These are phyloP conservation scores for Mallotus repandus DNA, from an alignment of 441 rosid genomes.

Conservation along the genomic window DNA sequence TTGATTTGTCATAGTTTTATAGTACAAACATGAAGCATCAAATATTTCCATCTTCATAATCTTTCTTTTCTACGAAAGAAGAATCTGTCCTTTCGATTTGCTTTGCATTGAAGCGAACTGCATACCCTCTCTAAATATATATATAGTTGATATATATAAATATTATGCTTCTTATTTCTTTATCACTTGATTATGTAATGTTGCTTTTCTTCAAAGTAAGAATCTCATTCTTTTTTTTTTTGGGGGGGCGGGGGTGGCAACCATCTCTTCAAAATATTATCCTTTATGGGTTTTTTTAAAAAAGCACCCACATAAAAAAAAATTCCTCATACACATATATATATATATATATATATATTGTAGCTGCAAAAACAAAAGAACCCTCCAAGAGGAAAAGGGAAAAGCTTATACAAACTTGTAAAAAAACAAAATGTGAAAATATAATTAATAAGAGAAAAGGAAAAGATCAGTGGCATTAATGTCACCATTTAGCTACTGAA, in stretches of 20 bases:
- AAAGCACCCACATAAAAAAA: neutral
- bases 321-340: neutral
- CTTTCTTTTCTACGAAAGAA: constrained; percentile 20
- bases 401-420: no score
- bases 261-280: constrained; percentile 9
- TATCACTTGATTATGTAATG: constrained; percentile 19
- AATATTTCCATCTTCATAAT: neutral
- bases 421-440: no score
- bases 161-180: constrained; percentile 37
- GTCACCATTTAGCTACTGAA: no score
- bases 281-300: constrained; percentile 14
- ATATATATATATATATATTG: no score
- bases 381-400: no score
- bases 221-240: constrained; percentile 33
- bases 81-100: constrained; percentile 35
- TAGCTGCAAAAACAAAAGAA: no score
- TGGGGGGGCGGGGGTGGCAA: no score
- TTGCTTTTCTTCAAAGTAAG: constrained; percentile 37
- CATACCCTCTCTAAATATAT: neutral
- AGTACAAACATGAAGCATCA: no score
- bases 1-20: no score
- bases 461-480: no score
- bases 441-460: no score
- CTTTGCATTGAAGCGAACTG: constrained; percentile 37
- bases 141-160: neutral